Evolutionary conservation across 257 asterid species (phyloP).

Genomic region (Solanum rostratum): DNA sequence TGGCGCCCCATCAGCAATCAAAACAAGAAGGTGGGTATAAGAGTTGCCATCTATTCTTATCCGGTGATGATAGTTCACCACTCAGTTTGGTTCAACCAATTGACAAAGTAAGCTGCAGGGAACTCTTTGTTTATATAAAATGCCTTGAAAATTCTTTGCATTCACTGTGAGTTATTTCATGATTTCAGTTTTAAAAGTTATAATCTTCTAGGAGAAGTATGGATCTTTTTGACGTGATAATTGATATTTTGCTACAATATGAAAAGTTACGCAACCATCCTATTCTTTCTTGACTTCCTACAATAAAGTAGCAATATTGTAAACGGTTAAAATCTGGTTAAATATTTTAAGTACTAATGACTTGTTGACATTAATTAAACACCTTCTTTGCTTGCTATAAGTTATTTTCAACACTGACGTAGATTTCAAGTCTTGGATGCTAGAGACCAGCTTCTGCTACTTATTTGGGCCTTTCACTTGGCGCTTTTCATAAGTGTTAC

Average conservation of each 20-base stretch:
- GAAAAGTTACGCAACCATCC: background rate
- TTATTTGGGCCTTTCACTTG: background rate
- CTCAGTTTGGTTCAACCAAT: conserved; percentile 32
- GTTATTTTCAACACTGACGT: background rate
- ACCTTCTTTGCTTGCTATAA: background rate
- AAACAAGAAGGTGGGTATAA: conserved; percentile 30
- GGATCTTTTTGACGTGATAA: background rate
- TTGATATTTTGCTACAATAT: background rate
- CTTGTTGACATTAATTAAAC: background rate
- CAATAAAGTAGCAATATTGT: background rate
- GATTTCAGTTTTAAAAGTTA: background rate
- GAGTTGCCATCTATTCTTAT: conserved; percentile 37
- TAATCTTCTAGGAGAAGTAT: background rate
- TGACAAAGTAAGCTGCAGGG: conserved; percentile 36
- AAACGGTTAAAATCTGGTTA: background rate
- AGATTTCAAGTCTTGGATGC: background rate
- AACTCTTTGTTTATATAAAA: background rate
- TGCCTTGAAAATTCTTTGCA: background rate
- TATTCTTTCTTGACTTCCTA: background rate
- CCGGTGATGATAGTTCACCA: conserved; percentile 43
- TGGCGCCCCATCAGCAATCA: background rate
- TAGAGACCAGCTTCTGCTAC: background rate
- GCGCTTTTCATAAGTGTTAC: background rate
- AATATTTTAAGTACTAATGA: background rate
- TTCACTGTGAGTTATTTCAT: background rate